Conservation (phyloP, 208 protist species). For the Trichomonas gallinae region DNA sequence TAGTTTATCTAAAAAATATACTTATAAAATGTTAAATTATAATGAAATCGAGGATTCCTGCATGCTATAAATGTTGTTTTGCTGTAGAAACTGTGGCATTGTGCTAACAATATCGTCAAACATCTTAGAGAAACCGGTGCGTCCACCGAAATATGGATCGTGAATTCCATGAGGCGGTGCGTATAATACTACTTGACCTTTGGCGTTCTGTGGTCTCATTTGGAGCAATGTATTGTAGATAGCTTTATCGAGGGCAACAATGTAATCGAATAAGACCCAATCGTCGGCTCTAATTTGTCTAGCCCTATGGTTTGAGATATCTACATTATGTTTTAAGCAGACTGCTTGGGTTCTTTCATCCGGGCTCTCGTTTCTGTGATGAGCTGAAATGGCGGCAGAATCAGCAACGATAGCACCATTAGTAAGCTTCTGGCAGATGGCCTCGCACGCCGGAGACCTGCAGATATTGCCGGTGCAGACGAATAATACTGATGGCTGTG, state of each 20-base stretch:
- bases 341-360: not conserved
- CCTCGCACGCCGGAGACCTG: not conserved
- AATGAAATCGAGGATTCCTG: not conserved
- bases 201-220: not conserved
- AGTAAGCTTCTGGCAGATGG: not conserved
- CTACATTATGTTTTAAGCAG: not conserved
- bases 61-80: not conserved
- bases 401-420: not conserved
- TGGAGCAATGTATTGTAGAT: not conserved
- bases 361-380: not conserved
- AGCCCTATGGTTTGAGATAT: not conserved
- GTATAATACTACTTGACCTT: not conserved
- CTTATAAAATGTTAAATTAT: not conserved
- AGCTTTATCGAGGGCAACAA: not conserved
- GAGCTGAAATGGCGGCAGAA: not conserved
- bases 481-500: not conserved
- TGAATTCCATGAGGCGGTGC: not conserved
- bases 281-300: not conserved
- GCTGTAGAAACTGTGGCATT: not conserved
- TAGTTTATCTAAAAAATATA: not conserved
- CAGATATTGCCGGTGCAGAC: not conserved
- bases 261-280: not conserved
- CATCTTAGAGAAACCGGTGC: not conserved
- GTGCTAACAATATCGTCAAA: not conserved
- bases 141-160: not conserved